A percentile compares a stretch with the other conserved stretches of the same genome.
phyloP scores from a whole-genome alignment of 2,329 filamentous ascomycete species.

The Botrytis sinoallii region DNA sequence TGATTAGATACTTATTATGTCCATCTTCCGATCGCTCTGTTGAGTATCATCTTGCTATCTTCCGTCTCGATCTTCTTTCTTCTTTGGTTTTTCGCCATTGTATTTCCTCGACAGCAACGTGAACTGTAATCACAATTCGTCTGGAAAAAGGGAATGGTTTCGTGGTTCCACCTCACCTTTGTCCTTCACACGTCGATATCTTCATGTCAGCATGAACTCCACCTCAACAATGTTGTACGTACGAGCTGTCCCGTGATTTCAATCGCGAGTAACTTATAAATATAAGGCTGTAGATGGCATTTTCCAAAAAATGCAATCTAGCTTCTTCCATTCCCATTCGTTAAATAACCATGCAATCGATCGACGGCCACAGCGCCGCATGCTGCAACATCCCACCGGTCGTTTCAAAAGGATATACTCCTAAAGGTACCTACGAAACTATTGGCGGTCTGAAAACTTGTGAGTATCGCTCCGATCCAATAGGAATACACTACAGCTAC shows the following conservation, averaged over 20 bases:
- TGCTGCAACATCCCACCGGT: constrained; percentile 59
- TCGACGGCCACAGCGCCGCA: constrained; percentile 49
- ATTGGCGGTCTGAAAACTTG: constrained; percentile 54
- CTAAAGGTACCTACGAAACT: constrained; percentile 54
- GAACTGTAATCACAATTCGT: background rate
- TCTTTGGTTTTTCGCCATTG: background rate
- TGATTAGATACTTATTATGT: background rate
- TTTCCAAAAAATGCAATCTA: background rate
- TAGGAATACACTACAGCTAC: background rate
- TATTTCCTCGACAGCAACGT: background rate
- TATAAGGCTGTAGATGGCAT: background rate
- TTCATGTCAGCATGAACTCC: background rate
- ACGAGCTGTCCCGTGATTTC: background rate
- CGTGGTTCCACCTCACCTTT: background rate
- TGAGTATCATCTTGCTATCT: background rate
- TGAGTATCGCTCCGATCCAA: constrained; percentile 28
- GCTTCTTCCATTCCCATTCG: background rate
- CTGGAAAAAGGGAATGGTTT: background rate
- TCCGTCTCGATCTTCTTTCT: background rate
- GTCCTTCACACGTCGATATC: background rate
- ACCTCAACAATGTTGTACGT: too few species aligned
- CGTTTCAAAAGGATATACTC: constrained; percentile 50
- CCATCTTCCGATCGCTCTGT: background rate
- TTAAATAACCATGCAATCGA: constrained; percentile 21
- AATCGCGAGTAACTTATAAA: background rate